Percentiles rank a stretch among this genome's conserved stretches.
These are phyloP conservation scores for Edaphochlamys debaryana DNA, from an alignment of 139 green algal genomes.

Conservation along the genomic window DNA sequence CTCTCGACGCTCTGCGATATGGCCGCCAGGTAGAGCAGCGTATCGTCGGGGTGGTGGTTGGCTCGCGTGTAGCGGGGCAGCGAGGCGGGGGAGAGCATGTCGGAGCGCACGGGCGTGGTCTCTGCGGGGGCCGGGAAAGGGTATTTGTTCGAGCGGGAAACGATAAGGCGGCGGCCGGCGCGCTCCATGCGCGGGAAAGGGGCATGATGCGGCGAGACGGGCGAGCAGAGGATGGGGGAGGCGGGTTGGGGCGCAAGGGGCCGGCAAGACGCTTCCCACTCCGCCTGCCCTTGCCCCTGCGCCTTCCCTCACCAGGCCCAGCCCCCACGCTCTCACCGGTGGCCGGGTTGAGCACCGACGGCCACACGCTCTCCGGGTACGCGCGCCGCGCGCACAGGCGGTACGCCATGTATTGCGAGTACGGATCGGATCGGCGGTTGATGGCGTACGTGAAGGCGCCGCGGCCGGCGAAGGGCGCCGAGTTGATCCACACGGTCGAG, in stretches of 20 bases:
- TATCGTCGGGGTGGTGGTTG: background rate
- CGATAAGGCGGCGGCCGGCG: too few species aligned
- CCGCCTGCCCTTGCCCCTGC: too few species aligned
- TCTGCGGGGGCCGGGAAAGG: background rate
- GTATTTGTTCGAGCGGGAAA: too few species aligned
- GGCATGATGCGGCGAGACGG: too few species aligned
- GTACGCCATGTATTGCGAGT: slow-evolving; percentile 22
- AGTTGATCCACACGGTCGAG: slow-evolving; percentile 13
- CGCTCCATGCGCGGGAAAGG: too few species aligned
- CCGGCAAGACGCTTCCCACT: too few species aligned
- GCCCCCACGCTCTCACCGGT: background rate
- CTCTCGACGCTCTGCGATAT: slow-evolving; percentile 1
- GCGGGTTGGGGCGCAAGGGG: too few species aligned
- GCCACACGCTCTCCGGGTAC: slow-evolving; percentile 26
- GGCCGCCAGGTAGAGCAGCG: slow-evolving; percentile 8
- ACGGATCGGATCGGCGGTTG: background rate
- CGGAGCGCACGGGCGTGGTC: slow-evolving; percentile 22
- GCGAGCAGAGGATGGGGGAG: too few species aligned
- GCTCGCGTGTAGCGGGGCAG: background rate
- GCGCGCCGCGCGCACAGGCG: slow-evolving; percentile 10
- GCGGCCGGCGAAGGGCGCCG: slow-evolving; percentile 17
- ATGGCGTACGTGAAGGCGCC: slow-evolving; percentile 34
- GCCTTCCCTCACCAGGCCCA: too few species aligned
- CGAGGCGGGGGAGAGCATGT: slow-evolving; percentile 26
- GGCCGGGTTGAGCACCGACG: slow-evolving; percentile 1